Evolutionary conservation across 2,329 filamentous ascomycete species (phyloP).

Genomic region (Dothistroma septosporum): DNA sequence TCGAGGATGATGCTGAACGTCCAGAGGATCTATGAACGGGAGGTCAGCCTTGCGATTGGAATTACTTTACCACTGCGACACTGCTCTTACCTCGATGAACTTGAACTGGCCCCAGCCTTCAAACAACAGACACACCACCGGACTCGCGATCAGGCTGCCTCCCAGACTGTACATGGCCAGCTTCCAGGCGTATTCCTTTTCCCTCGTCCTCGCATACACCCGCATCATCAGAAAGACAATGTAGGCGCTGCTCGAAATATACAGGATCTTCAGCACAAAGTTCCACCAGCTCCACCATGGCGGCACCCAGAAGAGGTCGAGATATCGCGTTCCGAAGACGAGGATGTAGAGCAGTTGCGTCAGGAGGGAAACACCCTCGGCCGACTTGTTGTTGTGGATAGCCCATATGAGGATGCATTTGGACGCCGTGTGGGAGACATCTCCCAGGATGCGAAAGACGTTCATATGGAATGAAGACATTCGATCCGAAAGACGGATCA

Average conservation of each 20-base stretch:
- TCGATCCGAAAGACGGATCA: constrained; percentile 1
- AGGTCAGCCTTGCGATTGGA: background rate
- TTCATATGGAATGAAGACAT: constrained; percentile 23
- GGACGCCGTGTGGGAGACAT: constrained; percentile 77
- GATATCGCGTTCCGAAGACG: constrained; percentile 83
- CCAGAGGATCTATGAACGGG: constrained; percentile 63
- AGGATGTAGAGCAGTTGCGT: constrained; percentile 82
- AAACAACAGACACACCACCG: constrained; percentile 69
- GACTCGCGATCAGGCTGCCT: constrained; percentile 63
- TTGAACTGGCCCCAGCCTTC: constrained; percentile 34
- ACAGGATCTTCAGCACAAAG: constrained; percentile 82
- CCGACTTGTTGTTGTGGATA: constrained; percentile 82
- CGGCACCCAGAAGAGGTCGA: constrained; percentile 58
- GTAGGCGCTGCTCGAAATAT: constrained; percentile 78
- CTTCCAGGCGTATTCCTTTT: constrained; percentile 92
- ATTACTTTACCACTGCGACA: background rate
- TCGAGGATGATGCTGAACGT: constrained; percentile 89
- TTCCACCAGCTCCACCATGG: constrained; percentile 57
- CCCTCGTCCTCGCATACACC: constrained; percentile 79
- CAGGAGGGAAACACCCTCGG: constrained; percentile 87
- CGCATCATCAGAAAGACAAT: constrained; percentile 84
- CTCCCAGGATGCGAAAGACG: constrained; percentile 70
- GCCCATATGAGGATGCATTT: constrained; percentile 89
- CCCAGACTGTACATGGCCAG: constrained; percentile 67
- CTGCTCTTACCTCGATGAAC: constrained; percentile 29